phyloP scores from a whole-genome alignment of 2,329 filamentous ascomycete species.

The Calonectria honghensis region DNA sequence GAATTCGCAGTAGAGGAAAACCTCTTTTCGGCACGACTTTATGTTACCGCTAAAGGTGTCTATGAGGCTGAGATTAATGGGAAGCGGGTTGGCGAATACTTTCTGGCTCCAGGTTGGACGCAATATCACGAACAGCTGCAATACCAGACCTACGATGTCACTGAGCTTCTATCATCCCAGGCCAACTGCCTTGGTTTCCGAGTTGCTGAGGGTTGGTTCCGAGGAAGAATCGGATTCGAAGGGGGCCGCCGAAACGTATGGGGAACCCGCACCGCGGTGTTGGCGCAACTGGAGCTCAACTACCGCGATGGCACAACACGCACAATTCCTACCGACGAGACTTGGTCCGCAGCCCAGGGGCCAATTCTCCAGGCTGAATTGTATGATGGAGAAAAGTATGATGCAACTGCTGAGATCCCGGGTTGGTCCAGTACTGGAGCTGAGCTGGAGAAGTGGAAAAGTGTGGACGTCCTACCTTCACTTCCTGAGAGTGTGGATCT shows the following conservation, averaged over 20 bases:
- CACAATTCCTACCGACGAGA: constrained; percentile 60
- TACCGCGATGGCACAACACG: constrained; percentile 56
- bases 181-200: constrained; percentile 47
- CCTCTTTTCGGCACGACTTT: constrained; percentile 60
- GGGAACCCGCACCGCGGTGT: constrained; percentile 62
- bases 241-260: constrained; percentile 57
- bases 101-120: constrained; percentile 71
- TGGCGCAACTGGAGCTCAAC: constrained; percentile 63
- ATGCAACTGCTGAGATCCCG: constrained; percentile 57
- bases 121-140: constrained; percentile 67
- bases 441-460: constrained; percentile 38
- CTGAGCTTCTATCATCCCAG: constrained; percentile 56
- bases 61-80: constrained; percentile 69
- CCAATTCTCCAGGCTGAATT: constrained; percentile 64
- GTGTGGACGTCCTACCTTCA: constrained; percentile 36
- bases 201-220: constrained; percentile 71
- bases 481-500: constrained; percentile 52
- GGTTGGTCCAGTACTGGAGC: constrained; percentile 44
- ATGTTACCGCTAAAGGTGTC: constrained; percentile 66
- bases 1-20: constrained; percentile 33
- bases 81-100: constrained; percentile 59
- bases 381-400: constrained; percentile 73
- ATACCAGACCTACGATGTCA: constrained; percentile 72
- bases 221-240: constrained; percentile 60
- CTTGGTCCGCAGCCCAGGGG: constrained; percentile 61